Evolutionary conservation across 2,329 filamentous ascomycete species (phyloP), one percentile per base, ranked within the genome.

Genomic region (Pseudogymnoascus sp.): DNA sequence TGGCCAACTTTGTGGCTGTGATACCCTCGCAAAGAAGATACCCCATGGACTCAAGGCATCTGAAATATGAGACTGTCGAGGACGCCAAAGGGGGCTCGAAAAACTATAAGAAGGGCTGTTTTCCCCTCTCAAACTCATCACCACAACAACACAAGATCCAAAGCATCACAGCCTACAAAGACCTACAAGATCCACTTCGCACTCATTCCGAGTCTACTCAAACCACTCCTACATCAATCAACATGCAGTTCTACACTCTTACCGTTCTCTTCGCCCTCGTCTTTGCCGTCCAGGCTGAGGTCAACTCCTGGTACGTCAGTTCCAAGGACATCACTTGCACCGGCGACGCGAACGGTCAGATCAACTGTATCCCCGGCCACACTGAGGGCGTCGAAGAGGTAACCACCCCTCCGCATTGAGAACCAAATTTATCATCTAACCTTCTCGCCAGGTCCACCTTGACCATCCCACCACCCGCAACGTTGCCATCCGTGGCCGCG

Each of bases 231-330:
- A 53, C n/a, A 53, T 53, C 14, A 31, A 16, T 53, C 14, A 53
- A 53, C 47, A 53, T 53, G 47, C 31, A 53, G 26, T 31, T 53
- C 47, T 31, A n/a, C 16, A 31, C 47, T 53, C n/a, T 53, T 31
- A 26, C 26, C 47, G 26, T 31, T 53, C 47, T 53, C 47, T 11
- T 53, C 26, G 47, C 47, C 26, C 47, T 53, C 47, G 47, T 31
- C 26, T 31, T 53, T 14, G 47, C 47, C 26, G 47, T 53, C 10
- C 47, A 53, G 47, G 47, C 47, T 31, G 47, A 53, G 47, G 47
- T 53, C 47, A 53, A 53, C 37, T 64, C 65, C 14, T 53, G 63
- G 61, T 64, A 64, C 11, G 61, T 64, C 61, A 61, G 61, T 14
- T 26, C 33, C 26, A 35, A 40, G 40, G 59, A 64, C 61, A 64